Conservation (phyloP, 148 eudicot species). For the Rheum nobile region DNA sequence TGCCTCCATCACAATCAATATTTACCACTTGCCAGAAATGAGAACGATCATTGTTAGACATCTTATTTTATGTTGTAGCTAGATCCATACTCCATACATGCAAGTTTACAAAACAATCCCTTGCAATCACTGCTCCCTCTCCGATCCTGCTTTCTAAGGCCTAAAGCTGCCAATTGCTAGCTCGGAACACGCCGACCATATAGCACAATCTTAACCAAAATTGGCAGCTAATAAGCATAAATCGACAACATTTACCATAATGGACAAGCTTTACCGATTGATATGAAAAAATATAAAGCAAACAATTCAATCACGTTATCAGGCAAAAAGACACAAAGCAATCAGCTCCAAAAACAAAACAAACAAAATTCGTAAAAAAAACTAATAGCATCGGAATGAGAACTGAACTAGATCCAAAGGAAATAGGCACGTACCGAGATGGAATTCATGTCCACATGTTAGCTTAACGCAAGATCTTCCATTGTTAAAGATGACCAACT, state of each 20-base stretch:
- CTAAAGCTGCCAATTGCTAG: neutral
- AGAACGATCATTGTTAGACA: neutral
- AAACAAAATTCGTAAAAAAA: neutral
- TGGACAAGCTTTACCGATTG: neutral
- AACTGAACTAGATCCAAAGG: neutral
- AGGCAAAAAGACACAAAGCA: neutral
- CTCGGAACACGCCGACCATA: neutral
- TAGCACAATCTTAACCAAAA: neutral
- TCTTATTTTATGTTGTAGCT: neutral
- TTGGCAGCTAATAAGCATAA: neutral
- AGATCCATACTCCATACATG: conserved; percentile 6
- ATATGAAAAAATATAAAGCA: neutral
- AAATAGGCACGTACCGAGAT: conserved; percentile 48
- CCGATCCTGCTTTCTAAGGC: neutral
- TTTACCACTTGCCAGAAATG: neutral
- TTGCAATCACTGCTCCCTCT: conserved; percentile 3
- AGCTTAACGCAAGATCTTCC: conserved; percentile 93
- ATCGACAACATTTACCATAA: neutral
- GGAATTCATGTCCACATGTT: conserved; percentile 85
- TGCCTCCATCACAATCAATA: neutral
- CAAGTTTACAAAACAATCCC: neutral
- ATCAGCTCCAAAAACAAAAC: neutral
- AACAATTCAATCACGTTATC: neutral
- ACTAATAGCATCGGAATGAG: neutral
- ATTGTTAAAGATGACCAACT: conserved; percentile 49